phyloP scores from a whole-genome alignment of 805 yeast species.

The Metschnikowia lunata region DNA sequence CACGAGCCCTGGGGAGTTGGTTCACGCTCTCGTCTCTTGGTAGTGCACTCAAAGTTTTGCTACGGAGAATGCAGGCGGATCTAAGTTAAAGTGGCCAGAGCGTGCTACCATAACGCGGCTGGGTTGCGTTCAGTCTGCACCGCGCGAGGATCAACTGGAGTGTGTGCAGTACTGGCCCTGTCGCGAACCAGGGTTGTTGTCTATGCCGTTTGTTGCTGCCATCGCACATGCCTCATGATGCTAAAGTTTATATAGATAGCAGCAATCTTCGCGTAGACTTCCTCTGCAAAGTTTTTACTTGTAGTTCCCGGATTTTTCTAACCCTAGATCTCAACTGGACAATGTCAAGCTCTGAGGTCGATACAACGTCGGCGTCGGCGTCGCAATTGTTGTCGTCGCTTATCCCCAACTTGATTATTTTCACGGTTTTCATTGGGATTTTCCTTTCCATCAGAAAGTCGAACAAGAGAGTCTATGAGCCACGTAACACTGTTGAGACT shows the following conservation, averaged over 20 bases:
- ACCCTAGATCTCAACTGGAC: too few species aligned
- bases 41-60: background rate
- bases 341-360: too few species aligned
- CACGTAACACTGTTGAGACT: slow-evolving; percentile 43
- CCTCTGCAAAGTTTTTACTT: background rate
- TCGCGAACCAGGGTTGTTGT: slow-evolving; percentile 3
- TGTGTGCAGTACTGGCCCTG: background rate
- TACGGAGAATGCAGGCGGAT: background rate
- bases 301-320: too few species aligned
- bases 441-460: slow-evolving; percentile 42
- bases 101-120: too few species aligned
- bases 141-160: too few species aligned
- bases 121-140: too few species aligned
- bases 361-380: slow-evolving; percentile 29
- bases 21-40: background rate
- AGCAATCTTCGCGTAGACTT: background rate
- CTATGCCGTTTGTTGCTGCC: slow-evolving; percentile 5
- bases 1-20: background rate
- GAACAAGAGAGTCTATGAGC: slow-evolving; percentile 49
- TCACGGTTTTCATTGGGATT: slow-evolving; percentile 35
- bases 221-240: slow-evolving; percentile 3
- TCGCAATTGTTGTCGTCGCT: slow-evolving; percentile 49
- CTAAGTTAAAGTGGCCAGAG: too few species aligned
- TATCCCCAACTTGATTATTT: slow-evolving; percentile 41
- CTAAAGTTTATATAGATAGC: slow-evolving; percentile 1